Evolutionary conservation across 805 yeast genomes (phyloP).

Genomic region (Wickerhamomyces rabaulensis): DNA sequence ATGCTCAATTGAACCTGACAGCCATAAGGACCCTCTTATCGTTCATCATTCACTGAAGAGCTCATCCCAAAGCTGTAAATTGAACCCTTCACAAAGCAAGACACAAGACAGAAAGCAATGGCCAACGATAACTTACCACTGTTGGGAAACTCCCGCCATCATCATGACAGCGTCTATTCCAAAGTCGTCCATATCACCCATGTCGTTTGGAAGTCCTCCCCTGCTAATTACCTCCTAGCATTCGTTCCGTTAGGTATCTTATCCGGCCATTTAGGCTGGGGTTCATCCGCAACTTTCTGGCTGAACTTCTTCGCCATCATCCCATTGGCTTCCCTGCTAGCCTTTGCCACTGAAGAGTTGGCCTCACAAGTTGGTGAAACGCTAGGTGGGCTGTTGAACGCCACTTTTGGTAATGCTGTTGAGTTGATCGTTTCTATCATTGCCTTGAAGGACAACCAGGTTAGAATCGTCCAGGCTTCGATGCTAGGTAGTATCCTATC

Average conservation of each 20-base stretch:
- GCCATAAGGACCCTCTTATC: not conserved
- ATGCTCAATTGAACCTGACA: no score
- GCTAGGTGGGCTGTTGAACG: slow-evolving; percentile 88
- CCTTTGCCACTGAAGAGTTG: slow-evolving; percentile 90
- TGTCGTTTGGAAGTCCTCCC: slow-evolving; percentile 46
- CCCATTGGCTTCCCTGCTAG: slow-evolving; percentile 86
- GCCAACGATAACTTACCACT: slow-evolving; percentile 8
- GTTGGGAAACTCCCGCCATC: slow-evolving; percentile 6
- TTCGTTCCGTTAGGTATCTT: slow-evolving; percentile 87
- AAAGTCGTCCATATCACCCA: slow-evolving; percentile 21
- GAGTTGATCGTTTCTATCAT: slow-evolving; percentile 92
- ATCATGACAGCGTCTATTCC: slow-evolving; percentile 2
- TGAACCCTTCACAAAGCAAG: no score
- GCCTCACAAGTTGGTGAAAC: slow-evolving; percentile 88
- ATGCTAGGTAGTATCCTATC: slow-evolving; percentile 94
- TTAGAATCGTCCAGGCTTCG: slow-evolving; percentile 92
- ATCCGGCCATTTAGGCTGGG: slow-evolving; percentile 58
- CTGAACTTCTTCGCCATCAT: slow-evolving; percentile 86
- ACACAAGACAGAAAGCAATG: not conserved
- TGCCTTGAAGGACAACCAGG: slow-evolving; percentile 80
- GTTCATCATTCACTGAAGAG: no score
- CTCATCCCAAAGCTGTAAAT: no score
- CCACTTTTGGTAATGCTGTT: slow-evolving; percentile 97
- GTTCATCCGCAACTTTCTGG: slow-evolving; percentile 53
- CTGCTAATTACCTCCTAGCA: slow-evolving; percentile 68